Evolutionary conservation across 225 moss, liverwort and hornwort species (phyloP), one percentile per base, ranked within the genome.

Genomic region (Bryum argenteum): DNA sequence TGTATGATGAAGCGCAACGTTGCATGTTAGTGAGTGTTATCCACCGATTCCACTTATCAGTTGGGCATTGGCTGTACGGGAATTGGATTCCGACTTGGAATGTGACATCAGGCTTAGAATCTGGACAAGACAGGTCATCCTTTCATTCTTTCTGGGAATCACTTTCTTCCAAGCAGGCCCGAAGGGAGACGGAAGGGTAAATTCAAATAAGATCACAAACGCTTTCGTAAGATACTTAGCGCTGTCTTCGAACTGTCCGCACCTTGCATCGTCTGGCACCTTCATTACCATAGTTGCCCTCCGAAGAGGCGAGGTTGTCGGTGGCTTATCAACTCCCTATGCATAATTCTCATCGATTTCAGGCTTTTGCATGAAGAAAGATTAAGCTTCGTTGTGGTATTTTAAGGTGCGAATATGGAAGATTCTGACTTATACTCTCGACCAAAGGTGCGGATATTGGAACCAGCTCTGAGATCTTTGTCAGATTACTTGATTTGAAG

Each of bases 171-270:
- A 18, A 51, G 41, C 9, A 19, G 9, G 1, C 21, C 17, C 45
- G 39, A 67, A 17, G 33, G 20, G 47, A 11, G 55, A 48, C 44
- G 14, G 18, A 39, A 56, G 21, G 28, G 43, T 67, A 1, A 9
- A 23, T 72, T 28, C 60, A 39, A 11, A 21, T 23, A 33, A 47
- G 48, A 41, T 82, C 10, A 6, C 18, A 24, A 53, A 19, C 40
- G 38, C 40, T 33, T 33, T 33, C 33, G 33, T 58, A 58, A 66
- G 67, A 82, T 71, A 67, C 50, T 58, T 67, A 71, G 48, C 21
- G 58, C 57, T 65, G 17, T 75, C 37, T 67, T 20, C 1, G 28
- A 33, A 52, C 18, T 58, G 41, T 73, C 28, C 12, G 41, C 70
- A 28, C 12, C 15, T 75, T 51, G 26, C 78, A 58, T 58, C 45